A percentile compares a stretch with the other conserved stretches of the same genome.
phyloP scores from a whole-genome alignment of 2,329 filamentous ascomycete genomes.

The Aspergillus niger region DNA sequence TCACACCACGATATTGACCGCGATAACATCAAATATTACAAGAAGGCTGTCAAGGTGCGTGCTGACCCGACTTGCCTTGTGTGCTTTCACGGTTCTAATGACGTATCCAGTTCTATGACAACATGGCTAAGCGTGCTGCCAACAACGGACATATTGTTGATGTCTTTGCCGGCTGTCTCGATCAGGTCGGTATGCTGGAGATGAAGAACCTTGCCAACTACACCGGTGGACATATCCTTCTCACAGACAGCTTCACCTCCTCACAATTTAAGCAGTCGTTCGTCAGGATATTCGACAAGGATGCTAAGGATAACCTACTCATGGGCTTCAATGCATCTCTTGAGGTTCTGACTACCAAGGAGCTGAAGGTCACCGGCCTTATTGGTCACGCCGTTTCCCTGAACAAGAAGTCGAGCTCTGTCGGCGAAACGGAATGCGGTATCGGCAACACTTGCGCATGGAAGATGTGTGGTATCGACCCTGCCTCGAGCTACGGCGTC shows the following conservation, averaged over 20 bases:
- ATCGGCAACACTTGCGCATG: constrained; percentile 98
- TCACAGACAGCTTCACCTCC: constrained; percentile 97
- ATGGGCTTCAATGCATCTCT: constrained; percentile 99
- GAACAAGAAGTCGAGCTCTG: constrained; percentile 96
- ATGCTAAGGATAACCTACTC: constrained; percentile 86
- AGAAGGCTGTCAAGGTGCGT: constrained; percentile 90
- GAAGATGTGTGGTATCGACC: constrained; percentile 99
- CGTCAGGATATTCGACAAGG: constrained; percentile 94
- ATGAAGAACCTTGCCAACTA: constrained; percentile 98
- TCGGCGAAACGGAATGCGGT: constrained; percentile 96
- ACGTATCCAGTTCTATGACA: constrained; percentile 80
- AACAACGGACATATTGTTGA: constrained; percentile 98
- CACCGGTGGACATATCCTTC: constrained; percentile 95
- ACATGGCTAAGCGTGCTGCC: constrained; percentile 85
- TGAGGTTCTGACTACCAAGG: constrained; percentile 95
- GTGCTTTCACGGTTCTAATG: constrained; percentile 22
- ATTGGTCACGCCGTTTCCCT: constrained; percentile 96
- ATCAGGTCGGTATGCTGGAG: constrained; percentile 94
- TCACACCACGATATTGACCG: constrained; percentile 98
- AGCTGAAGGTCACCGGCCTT: constrained; percentile 94
- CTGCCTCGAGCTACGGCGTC: constrained; percentile 87
- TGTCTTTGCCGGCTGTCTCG: constrained; percentile 94
- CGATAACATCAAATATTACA: constrained; percentile 99
- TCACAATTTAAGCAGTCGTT: constrained; percentile 99
- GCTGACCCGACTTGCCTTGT: neutral